phyloP scores from a whole-genome alignment of 371 early-diverging fungal species.

The Mortierella sp. region DNA sequence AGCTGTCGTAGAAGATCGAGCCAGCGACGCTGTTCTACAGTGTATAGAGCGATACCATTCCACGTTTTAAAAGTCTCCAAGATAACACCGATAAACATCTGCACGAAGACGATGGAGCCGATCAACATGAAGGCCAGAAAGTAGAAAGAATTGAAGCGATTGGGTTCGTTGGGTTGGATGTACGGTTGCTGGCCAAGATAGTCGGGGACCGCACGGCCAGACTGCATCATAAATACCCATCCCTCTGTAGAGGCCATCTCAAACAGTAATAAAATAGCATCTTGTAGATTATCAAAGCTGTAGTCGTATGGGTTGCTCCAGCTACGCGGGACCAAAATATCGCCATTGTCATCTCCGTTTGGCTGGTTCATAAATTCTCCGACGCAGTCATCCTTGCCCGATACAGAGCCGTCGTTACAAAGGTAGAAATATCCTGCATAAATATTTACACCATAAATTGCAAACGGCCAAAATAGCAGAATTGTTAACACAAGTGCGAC shows the following conservation, averaged over 20 bases:
- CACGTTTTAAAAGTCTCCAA: constrained; percentile 67
- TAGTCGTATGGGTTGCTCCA: constrained; percentile 69
- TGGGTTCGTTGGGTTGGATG: constrained; percentile 56
- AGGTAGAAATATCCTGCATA: constrained; percentile 60
- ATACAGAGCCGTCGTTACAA: constrained; percentile 60
- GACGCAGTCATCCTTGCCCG: constrained; percentile 31
- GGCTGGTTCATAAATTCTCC: constrained; percentile 62
- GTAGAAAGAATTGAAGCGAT: constrained; percentile 61
- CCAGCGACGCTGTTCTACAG: constrained; percentile 65
- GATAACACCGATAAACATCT: constrained; percentile 70
- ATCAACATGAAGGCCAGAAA: constrained; percentile 68
- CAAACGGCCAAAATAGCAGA: constrained; percentile 65
- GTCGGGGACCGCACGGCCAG: constrained; percentile 39
- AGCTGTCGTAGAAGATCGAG: constrained; percentile 66
- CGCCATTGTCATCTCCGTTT: constrained; percentile 37
- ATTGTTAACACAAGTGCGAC: constrained; percentile 61
- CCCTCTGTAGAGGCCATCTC: constrained; percentile 71
- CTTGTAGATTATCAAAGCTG: constrained; percentile 64
- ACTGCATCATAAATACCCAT: constrained; percentile 57
- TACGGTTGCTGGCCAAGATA: constrained; percentile 58
- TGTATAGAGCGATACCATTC: constrained; percentile 64
- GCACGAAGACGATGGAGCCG: constrained; percentile 66
- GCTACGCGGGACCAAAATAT: constrained; percentile 58
- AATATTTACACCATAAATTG: constrained; percentile 66
- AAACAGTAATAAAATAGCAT: constrained; percentile 61